Base-by-base conservation (phyloP, 352 stramenopile genomes). In the Thalassiosira mediterranea region DNA sequence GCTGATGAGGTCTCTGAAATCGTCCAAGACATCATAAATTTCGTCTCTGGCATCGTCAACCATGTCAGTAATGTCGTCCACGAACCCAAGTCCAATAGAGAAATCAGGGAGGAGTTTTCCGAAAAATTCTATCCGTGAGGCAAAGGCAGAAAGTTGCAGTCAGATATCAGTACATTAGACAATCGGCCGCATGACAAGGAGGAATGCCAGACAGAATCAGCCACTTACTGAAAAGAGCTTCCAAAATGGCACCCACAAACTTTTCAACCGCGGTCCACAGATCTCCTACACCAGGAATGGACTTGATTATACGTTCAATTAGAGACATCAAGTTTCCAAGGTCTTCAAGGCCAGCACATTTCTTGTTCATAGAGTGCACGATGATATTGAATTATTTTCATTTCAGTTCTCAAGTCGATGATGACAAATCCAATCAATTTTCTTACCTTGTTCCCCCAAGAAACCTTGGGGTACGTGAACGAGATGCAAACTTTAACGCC, bases 231-330 rank as follows among this genome's bases (percentile, higher is more conserved):
- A 25, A n/a, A 44, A n/a, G n/a, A n/a, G 37, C 10, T 44, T n/a
- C n/a, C n/a, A n/a, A n/a, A n/a, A n/a, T n/a, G n/a, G n/a, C n/a
- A n/a, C n/a, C n/a, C n/a, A n/a, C n/a, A n/a, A n/a, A n/a, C n/a
- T n/a, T n/a, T n/a, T n/a, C n/a, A n/a, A 60, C 34, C 4, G 17
- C 11, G 2, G 10, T 19, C 56, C 56, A 65, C 1, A 60, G 5
- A 10, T 54, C 10, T 4, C 56, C 56, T 5, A 52, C 56, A 65
- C 17, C 8, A 65, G 56, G 56, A 19, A 65, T 65, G 15, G 25
- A 42, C 13, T 21, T 63, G 28, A 63, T 63, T 3, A 13, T 5
- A 8, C 17, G 37, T 48, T 63, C 54, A 48, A 52, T 52, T 19
- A 46, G 3, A 3, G 3, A 5, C 54, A 63, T 23, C 3, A 63